These are phyloP conservation scores for Punctularia strigosozonata DNA, from an alignment of 768 basidiomycete genomes.

Conservation along the genomic window DNA sequence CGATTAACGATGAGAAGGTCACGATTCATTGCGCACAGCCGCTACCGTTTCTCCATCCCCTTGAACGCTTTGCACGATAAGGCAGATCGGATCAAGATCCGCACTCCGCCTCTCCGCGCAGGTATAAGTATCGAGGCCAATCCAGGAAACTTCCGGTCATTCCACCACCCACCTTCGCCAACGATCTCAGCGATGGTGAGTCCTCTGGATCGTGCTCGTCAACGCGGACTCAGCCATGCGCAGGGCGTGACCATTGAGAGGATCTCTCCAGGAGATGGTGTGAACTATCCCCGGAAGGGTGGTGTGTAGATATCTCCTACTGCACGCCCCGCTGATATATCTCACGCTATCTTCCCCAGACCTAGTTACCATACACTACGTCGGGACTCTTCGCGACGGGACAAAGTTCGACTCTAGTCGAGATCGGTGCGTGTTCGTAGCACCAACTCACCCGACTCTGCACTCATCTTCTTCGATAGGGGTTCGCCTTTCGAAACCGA, in stretches of 20 bases:
- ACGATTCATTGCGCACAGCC: too few species aligned
- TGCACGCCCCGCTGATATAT: conserved; percentile 2
- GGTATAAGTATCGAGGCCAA: conserved; percentile 34
- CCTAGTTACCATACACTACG: conserved; percentile 67
- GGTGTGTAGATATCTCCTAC: conserved; percentile 31
- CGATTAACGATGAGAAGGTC: too few species aligned
- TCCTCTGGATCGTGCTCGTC: conserved; percentile 4
- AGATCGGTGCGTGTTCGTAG: conserved; percentile 42
- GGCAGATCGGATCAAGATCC: conserved; percentile 70
- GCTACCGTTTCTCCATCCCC: too few species aligned
- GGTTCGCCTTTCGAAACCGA: not conserved
- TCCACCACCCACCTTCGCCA: conserved; percentile 17
- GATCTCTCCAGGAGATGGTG: conserved; percentile 49
- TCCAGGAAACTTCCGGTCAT: conserved; percentile 16
- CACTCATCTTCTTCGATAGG: not conserved
- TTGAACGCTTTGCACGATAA: too few species aligned
- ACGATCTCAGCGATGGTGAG: conserved; percentile 18
- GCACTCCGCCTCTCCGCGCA: conserved; percentile 38
- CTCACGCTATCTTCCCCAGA: conserved; percentile 30
- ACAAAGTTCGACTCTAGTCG: conserved; percentile 64
- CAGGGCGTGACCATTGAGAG: conserved; percentile 65
- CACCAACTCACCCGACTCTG: conserved; percentile 6
- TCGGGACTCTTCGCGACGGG: conserved; percentile 58
- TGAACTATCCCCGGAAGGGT: conserved; percentile 52
- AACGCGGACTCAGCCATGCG: conserved; percentile 2